phyloP scores from a whole-genome alignment of 116 monocot species.

The Cymodocea nodosa region DNA sequence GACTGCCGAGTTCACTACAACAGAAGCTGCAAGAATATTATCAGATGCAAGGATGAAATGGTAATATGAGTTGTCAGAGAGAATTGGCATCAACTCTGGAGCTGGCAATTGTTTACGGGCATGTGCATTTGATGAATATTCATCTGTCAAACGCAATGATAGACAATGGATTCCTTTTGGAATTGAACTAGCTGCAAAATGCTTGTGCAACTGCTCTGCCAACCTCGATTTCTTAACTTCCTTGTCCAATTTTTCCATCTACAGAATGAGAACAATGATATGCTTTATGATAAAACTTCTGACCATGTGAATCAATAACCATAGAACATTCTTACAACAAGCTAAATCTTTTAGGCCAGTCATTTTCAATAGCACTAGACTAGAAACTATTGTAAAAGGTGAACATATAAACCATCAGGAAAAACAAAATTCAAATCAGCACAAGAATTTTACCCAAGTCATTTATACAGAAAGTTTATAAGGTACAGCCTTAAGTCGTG shows the following conservation, averaged over 20 bases:
- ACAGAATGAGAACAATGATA: not conserved
- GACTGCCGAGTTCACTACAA: constrained; percentile 65
- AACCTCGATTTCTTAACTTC: constrained; percentile 65
- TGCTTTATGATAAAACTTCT: too few species aligned
- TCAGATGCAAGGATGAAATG: constrained; percentile 80
- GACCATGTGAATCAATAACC: too few species aligned
- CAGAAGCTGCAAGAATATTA: constrained; percentile 90
- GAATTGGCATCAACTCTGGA: constrained; percentile 64
- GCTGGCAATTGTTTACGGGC: constrained; percentile 79
- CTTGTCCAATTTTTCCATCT: constrained; percentile 15
- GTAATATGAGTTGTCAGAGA: constrained; percentile 68
- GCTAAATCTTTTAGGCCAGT: too few species aligned
- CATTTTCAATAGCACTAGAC: too few species aligned
- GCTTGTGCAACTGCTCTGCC: constrained; percentile 83
- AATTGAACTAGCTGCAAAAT: constrained; percentile 85
- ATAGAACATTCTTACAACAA: too few species aligned
- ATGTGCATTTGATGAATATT: constrained; percentile 96
- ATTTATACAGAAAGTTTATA: too few species aligned
- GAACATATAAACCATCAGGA: too few species aligned
- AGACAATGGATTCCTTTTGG: constrained; percentile 98
- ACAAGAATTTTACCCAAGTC: too few species aligned
- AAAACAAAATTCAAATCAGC: too few species aligned
- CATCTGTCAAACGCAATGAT: constrained; percentile 77
- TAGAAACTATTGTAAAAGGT: too few species aligned
- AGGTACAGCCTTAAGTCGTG: too few species aligned